These are phyloP conservation scores for Yamadazyma conglobata DNA, from an alignment of 1,139 yeast genomes.

Conservation along the genomic window DNA sequence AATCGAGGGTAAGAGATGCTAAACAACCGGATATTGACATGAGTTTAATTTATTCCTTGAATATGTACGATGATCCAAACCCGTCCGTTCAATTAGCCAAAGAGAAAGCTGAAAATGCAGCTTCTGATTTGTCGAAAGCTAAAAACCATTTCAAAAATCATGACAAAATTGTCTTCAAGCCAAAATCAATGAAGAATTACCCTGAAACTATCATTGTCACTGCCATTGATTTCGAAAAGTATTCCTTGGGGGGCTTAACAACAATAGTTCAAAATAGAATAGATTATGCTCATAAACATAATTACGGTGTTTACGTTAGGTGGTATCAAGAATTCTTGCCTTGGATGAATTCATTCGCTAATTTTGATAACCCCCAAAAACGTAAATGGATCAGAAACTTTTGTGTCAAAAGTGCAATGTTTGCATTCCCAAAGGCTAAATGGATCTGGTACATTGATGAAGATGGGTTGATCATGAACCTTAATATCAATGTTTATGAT, in stretches of 20 bases:
- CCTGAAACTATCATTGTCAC: constrained; percentile 82
- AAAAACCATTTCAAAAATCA: constrained; percentile 60
- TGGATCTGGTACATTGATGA: constrained; percentile 86
- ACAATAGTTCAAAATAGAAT: constrained; percentile 75
- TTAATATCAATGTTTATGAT: constrained; percentile 52
- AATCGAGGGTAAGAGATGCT: constrained; percentile 38
- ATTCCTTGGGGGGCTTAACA: constrained; percentile 57
- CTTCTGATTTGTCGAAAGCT: constrained; percentile 40
- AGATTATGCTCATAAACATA: constrained; percentile 71
- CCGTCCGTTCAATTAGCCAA: constrained; percentile 30
- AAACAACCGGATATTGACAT: constrained; percentile 36
- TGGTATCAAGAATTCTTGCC: constrained; percentile 83
- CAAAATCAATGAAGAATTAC: constrained; percentile 34
- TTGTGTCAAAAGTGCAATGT: constrained; percentile 74
- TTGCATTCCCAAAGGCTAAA: constrained; percentile 79
- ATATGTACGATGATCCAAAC: constrained; percentile 46
- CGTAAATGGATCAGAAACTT: constrained; percentile 60
- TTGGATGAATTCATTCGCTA: constrained; percentile 40
- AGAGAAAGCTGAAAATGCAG: constrained; percentile 39
- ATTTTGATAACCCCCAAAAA: constrained; percentile 32
- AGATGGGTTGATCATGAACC: constrained; percentile 67
- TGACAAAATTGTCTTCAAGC: constrained; percentile 57
- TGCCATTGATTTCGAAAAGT: constrained; percentile 69
- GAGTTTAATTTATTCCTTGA: constrained; percentile 33
- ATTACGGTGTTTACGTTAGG: constrained; percentile 74